Conservation (phyloP, 306 rosid genomes). For the Cicer cuneatum region DNA sequence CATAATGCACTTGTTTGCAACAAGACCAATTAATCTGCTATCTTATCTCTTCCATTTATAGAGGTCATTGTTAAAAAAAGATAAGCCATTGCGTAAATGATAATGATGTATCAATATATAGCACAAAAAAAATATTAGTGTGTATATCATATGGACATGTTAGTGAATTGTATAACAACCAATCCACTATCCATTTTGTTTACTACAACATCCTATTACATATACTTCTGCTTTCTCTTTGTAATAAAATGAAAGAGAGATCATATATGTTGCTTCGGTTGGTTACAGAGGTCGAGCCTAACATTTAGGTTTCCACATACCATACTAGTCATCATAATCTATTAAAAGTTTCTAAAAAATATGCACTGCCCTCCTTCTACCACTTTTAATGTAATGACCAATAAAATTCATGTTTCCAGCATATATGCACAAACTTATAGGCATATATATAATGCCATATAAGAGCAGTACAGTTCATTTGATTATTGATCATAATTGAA, state of each 20-base stretch:
- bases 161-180: too few species aligned
- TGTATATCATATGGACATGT: too few species aligned
- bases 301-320: not conserved
- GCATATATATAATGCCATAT: not conserved
- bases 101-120: too few species aligned
- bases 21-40: too few species aligned
- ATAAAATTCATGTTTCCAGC: not conserved
- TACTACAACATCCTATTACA: not conserved
- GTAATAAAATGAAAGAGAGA: not conserved
- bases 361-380: not conserved
- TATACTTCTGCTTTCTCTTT: not conserved
- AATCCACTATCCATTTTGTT: not conserved
- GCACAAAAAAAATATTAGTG: too few species aligned
- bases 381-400: not conserved
- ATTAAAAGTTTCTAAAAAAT: not conserved
- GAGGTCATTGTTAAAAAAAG: too few species aligned
- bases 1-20: too few species aligned
- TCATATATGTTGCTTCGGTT: not conserved
- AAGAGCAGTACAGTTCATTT: not conserved
- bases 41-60: too few species aligned
- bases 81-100: too few species aligned
- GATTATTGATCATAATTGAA: not conserved
- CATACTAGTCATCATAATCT: not conserved
- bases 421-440: not conserved
- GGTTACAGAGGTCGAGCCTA: constrained; percentile 7